Conservation (phyloP, 2,329 filamentous ascomycete species). For the Arachnopeziza araneosa region DNA sequence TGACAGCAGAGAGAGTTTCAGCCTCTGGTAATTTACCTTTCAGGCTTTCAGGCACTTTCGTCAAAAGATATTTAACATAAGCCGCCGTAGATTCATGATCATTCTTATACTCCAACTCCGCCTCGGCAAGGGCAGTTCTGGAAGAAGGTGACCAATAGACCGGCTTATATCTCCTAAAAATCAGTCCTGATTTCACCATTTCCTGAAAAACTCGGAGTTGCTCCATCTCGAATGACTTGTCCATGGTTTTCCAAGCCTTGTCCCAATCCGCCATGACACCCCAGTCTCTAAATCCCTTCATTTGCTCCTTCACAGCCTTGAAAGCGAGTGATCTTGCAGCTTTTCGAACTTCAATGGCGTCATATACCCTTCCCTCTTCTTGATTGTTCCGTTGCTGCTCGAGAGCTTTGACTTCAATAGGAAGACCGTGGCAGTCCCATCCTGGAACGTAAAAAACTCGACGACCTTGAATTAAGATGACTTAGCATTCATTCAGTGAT, state of each 20-base stretch:
- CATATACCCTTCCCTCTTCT: conserved; percentile 33
- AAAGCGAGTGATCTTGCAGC: conserved; percentile 61
- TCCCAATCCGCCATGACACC: conserved; percentile 81
- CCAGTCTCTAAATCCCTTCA: conserved; percentile 66
- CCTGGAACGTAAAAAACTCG: conserved; percentile 80
- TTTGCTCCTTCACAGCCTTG: conserved; percentile 66
- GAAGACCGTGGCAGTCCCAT: conserved; percentile 97
- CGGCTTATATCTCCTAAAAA: conserved; percentile 74
- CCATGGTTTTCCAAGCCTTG: conserved; percentile 72
- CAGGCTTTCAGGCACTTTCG: conserved; percentile 40
- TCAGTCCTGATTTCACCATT: conserved; percentile 66
- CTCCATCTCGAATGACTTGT: conserved; percentile 64
- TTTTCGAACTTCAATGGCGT: conserved; percentile 54
- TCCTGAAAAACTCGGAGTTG: conserved; percentile 71
- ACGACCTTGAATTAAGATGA: conserved; percentile 38
- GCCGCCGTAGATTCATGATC: conserved; percentile 66
- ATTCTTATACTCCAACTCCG: conserved; percentile 79
- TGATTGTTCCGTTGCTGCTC: conserved; percentile 23
- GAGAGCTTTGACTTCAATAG: conserved; percentile 93
- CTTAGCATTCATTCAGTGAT: not conserved
- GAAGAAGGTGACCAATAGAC: conserved; percentile 85
- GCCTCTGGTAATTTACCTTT: conserved; percentile 33
- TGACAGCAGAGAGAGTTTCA: conserved; percentile 65
- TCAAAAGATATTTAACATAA: conserved; percentile 74
- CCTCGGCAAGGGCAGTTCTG: conserved; percentile 73